These are phyloP conservation scores for Candolleomyces eurysporus DNA, from an alignment of 768 basidiomycete genomes.

Conservation along the genomic window DNA sequence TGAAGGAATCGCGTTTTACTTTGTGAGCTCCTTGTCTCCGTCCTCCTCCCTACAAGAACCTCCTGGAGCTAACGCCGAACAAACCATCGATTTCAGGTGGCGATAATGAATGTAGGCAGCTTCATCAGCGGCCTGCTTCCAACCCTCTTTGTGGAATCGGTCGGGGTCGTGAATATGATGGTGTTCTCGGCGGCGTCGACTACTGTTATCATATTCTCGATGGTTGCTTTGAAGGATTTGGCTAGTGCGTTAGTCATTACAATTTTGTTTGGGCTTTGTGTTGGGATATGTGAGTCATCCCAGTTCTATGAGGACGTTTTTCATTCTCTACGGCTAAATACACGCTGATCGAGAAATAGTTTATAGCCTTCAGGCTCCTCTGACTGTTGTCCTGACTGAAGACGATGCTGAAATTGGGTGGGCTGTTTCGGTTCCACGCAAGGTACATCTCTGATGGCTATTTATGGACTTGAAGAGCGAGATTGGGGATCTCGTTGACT, in stretches of 20 bases:
- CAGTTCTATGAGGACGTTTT: too few relatives aligned
- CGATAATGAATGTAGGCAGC: neutral
- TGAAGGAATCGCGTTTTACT: slow-evolving; percentile 28
- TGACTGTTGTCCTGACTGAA: neutral
- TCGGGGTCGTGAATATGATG: neutral
- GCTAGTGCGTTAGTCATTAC: neutral
- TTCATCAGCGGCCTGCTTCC: neutral
- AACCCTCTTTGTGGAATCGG: neutral
- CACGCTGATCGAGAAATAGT: neutral
- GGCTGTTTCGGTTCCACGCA: neutral
- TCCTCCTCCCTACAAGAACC: too few relatives aligned
- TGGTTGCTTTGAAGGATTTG: neutral
- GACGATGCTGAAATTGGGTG: neutral
- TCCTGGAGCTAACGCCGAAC: too few relatives aligned
- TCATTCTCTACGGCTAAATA: neutral
- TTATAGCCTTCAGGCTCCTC: neutral
- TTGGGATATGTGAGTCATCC: neutral
- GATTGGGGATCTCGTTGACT: neutral
- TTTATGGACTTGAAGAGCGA: neutral
- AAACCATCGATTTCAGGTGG: neutral
- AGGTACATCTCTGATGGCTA: neutral
- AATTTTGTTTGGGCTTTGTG: neutral
- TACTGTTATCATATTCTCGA: neutral
- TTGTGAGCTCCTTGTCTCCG: slow-evolving; percentile 12
- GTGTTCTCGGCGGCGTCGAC: neutral